These are phyloP conservation scores for Exsudoporus frostii DNA, from an alignment of 768 basidiomycete species.

Conservation along the genomic window DNA sequence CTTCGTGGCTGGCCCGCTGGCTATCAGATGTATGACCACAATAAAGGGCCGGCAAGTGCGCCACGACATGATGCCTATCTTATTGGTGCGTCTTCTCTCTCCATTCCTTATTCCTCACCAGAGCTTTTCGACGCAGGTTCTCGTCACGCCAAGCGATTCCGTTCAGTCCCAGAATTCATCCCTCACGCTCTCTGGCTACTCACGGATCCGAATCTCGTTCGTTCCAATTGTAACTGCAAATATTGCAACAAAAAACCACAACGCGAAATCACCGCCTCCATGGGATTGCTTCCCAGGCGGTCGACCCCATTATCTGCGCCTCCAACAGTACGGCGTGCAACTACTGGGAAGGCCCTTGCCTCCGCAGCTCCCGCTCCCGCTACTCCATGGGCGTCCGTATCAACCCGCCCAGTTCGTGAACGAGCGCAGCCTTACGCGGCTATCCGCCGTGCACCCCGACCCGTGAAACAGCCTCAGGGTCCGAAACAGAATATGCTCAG, in stretches of 20 bases:
- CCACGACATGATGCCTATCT: constrained; percentile 79
- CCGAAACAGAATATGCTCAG: constrained; percentile 51
- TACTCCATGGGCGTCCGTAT: constrained; percentile 18
- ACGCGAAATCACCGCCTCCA: constrained; percentile 60
- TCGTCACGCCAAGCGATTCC: constrained; percentile 49
- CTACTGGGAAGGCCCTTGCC: constrained; percentile 10
- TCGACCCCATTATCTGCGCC: constrained; percentile 31
- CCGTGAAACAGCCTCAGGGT: constrained; percentile 31
- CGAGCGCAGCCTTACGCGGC: constrained; percentile 39
- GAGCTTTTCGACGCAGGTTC: constrained; percentile 35
- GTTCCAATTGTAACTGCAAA: constrained; percentile 64
- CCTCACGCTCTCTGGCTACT: constrained; percentile 83
- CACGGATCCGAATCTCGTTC: constrained; percentile 46
- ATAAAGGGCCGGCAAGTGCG: constrained; percentile 53
- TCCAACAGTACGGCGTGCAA: constrained; percentile 18
- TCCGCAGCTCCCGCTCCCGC: not conserved
- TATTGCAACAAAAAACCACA: constrained; percentile 73
- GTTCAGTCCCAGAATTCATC: constrained; percentile 81
- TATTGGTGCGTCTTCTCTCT: constrained; percentile 47
- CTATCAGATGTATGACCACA: constrained; percentile 73
- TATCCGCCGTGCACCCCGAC: constrained; percentile 37
- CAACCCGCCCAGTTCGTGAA: constrained; percentile 17
- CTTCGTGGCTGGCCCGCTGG: constrained; percentile 62
- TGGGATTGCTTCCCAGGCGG: constrained; percentile 43
- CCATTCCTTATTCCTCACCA: not conserved